A percentile compares a stretch with the other conserved stretches of the same genome.
phyloP scores from a whole-genome alignment of 257 asterid genomes.

The Capsicum baccatum region DNA sequence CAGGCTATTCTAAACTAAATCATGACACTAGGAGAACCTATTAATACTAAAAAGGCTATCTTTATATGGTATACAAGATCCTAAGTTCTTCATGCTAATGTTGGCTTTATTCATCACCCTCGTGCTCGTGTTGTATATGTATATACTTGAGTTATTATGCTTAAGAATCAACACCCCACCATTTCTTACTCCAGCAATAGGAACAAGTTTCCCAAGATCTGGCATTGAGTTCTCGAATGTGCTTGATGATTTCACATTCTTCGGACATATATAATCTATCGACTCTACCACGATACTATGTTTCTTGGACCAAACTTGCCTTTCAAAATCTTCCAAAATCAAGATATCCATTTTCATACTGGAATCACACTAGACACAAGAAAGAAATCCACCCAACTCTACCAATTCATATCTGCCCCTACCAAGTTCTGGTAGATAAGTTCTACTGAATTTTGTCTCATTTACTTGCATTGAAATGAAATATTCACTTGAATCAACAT shows the following conservation, averaged over 20 bases:
- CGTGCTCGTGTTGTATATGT: slow-evolving; percentile 11
- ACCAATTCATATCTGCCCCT: background rate
- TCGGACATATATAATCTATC: background rate
- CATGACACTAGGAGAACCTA: background rate
- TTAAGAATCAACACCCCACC: slow-evolving; percentile 19
- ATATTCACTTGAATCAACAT: slow-evolving; percentile 21
- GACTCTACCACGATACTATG: slow-evolving; percentile 14
- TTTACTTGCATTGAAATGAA: slow-evolving; percentile 28
- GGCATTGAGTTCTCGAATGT: background rate
- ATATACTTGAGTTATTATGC: slow-evolving; percentile 24
- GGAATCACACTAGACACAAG: background rate
- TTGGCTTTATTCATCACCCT: slow-evolving; percentile 22
- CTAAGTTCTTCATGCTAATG: background rate
- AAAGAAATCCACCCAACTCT: slow-evolving; percentile 35
- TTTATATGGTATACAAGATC: slow-evolving; percentile 22
- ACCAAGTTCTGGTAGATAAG: background rate
- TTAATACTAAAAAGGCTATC: slow-evolving; percentile 24
- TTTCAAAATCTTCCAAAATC: slow-evolving; percentile 30
- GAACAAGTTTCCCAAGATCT: slow-evolving; percentile 29
- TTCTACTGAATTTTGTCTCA: background rate
- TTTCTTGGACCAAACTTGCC: slow-evolving; percentile 35
- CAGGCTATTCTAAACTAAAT: background rate
- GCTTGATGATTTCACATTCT: background rate
- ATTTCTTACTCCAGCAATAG: slow-evolving; percentile 24
- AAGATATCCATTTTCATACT: slow-evolving; percentile 24